phyloP scores from a whole-genome alignment of 2,329 filamentous ascomycete species.

The Trichoderma koningiopsis region DNA sequence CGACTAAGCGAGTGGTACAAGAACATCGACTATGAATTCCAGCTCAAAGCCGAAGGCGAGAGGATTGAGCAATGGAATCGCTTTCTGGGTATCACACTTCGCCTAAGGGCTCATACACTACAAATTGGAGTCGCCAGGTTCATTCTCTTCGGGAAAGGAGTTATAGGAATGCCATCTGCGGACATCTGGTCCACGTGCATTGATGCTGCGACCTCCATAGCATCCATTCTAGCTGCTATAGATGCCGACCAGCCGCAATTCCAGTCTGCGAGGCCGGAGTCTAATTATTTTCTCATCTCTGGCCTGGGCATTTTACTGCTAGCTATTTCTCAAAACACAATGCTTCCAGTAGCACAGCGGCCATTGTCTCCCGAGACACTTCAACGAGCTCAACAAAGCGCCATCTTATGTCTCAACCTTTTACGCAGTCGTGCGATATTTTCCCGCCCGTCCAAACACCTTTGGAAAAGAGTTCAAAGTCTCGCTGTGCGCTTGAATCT shows the following conservation, averaged over 20 bases:
- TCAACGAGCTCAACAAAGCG: background rate
- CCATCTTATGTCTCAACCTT: background rate
- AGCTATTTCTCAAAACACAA: background rate
- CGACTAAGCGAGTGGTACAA: background rate
- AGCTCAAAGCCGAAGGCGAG: background rate
- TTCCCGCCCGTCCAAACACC: background rate
- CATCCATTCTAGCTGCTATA: background rate
- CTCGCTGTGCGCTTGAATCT: background rate
- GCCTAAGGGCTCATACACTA: background rate
- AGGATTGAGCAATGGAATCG: background rate
- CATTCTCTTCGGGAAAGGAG: background rate
- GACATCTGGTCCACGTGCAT: background rate
- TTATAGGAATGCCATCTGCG: background rate
- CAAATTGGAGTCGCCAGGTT: background rate
- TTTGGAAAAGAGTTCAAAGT: background rate
- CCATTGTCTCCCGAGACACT: background rate
- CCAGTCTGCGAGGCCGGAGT: background rate
- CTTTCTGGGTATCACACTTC: background rate
- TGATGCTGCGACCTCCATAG: background rate
- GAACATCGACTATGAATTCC: background rate
- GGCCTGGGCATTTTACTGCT: background rate
- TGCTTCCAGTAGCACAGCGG: background rate
- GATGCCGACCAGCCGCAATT: background rate
- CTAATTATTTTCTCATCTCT: background rate
- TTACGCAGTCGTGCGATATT: background rate